These are phyloP conservation scores for Colletotrichum endophyticum DNA, from an alignment of 2,329 filamentous ascomycete genomes.

Conservation along the genomic window DNA sequence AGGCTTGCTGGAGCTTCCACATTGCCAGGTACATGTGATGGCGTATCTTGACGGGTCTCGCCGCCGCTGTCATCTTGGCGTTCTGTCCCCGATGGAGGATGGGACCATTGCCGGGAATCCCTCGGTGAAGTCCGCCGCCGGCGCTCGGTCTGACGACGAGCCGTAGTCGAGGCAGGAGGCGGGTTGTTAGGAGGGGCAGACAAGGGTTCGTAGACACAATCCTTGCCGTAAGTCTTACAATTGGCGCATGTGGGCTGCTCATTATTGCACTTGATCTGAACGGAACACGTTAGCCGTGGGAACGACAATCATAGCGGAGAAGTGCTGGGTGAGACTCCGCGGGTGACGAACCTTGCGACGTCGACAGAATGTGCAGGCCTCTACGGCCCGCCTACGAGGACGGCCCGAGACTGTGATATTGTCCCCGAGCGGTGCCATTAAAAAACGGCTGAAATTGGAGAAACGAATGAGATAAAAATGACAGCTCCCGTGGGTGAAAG, in stretches of 20 bases:
- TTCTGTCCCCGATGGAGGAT: background rate
- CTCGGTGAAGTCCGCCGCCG: background rate
- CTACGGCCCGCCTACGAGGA: slow-evolving; percentile 28
- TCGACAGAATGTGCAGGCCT: slow-evolving; percentile 35
- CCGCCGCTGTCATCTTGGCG: background rate
- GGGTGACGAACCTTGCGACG: slow-evolving; percentile 30
- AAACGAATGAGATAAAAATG: background rate
- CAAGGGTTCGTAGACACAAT: slow-evolving; percentile 45
- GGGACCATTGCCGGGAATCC: background rate
- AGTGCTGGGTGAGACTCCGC: background rate
- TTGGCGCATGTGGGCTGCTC: slow-evolving; percentile 49
- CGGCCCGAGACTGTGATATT: slow-evolving; percentile 12
- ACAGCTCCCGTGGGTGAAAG: background rate
- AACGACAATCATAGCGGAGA: background rate
- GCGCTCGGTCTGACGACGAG: background rate
- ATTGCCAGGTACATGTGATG: background rate
- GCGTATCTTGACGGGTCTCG: background rate
- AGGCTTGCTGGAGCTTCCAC: background rate
- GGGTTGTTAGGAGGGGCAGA: slow-evolving; percentile 24
- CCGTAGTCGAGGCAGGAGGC: background rate
- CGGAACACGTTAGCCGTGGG: background rate
- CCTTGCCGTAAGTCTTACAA: slow-evolving; percentile 48
- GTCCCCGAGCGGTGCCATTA: background rate
- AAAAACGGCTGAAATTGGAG: background rate
- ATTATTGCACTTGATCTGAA: slow-evolving; percentile 55